Base-by-base conservation (phyloP, 2,329 filamentous ascomycete species). In the Aspergillus sp. region DNA sequence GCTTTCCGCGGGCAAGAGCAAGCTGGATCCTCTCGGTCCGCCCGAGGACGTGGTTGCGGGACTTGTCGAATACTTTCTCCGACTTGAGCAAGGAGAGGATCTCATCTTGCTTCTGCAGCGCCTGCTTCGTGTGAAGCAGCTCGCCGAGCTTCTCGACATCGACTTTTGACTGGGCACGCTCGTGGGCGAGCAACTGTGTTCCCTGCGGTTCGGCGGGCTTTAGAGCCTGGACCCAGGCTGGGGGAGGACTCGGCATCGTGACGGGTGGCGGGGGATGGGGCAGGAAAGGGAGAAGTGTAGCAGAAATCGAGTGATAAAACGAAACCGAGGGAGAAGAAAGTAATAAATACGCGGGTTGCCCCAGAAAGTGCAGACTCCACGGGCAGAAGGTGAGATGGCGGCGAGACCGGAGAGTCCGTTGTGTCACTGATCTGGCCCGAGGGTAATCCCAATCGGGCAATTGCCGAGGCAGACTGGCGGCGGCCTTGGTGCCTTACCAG, bases 51-150 rank as follows among this genome's bases (percentile, higher is more conserved):
- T 91, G 90, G 70, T 91, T 91, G 63, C 89, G 86, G 3, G 86
- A 86, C 77, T 92, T 93, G 75, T 92, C 87, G 64, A 93, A 92
- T 56, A 91, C 82, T 52, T 84, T 83, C 58, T 93, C 88, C 0
- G 80, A 72, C 65, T 86, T 78, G 5, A 93, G 80, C n/a, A 90
- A 80, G 48, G 82, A 75, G 6, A 91, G 76, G 27, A 93, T 80
- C 23, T 77, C 77, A 2, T 82, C 75, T 66, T 87, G 86, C 44
- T 83, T 80, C 56, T 86, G 80, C 11, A 91, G 78, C 5, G 80
- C 80, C 58, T 87, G 82, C 66, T 85, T 84, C 21, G 87, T 89
- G 73, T 90, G 89, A 47, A 93, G 79, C 66, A 90, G 86, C 52
- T 84, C 80, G 47, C 87, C 84, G 8, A 93, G 79, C 68, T 86